A percentile compares a stretch with the other conserved stretches of the same genome.
Evolutionary conservation across 2,329 filamentous ascomycete species (phyloP).

Genomic region (Chrysoporthe deuterocubensis): DNA sequence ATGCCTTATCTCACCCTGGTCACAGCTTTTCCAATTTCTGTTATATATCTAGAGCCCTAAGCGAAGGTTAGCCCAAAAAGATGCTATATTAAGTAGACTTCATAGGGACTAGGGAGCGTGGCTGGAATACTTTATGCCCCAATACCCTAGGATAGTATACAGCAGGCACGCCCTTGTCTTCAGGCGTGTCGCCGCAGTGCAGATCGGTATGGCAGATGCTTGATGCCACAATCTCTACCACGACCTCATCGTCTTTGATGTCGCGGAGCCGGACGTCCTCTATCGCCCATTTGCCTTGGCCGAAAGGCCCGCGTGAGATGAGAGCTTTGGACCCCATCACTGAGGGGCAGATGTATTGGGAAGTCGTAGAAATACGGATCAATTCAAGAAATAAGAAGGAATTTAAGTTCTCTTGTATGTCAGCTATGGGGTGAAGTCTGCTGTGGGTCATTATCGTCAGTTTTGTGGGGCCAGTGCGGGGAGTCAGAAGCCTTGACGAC

Average conservation of each 20-base stretch:
- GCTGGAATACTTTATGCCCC: constrained; percentile 54
- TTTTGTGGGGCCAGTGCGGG: not conserved
- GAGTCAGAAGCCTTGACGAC: not conserved
- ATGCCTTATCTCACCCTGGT: constrained; percentile 35
- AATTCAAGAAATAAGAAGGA: not conserved
- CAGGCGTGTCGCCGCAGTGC: constrained; percentile 44
- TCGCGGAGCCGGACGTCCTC: constrained; percentile 37
- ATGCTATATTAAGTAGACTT: not conserved
- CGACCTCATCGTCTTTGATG: constrained; percentile 48
- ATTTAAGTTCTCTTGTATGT: not conserved
- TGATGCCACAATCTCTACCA: constrained; percentile 56
- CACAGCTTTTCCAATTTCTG: constrained; percentile 45
- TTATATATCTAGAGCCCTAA: constrained; percentile 52
- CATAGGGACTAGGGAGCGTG: not conserved
- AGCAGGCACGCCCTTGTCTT: constrained; percentile 31
- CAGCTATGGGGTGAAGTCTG: not conserved
- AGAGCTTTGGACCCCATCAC: constrained; percentile 37
- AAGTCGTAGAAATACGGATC: not conserved
- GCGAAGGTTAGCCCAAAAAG: not conserved
- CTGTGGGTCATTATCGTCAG: not conserved
- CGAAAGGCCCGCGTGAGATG: constrained; percentile 38
- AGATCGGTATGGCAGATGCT: constrained; percentile 62
- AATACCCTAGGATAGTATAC: constrained; percentile 40
- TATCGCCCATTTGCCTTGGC: constrained; percentile 39
- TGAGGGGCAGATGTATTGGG: not conserved